Conservation (phyloP, 306 rosid genomes). For the Phaseolus lunatus region DNA sequence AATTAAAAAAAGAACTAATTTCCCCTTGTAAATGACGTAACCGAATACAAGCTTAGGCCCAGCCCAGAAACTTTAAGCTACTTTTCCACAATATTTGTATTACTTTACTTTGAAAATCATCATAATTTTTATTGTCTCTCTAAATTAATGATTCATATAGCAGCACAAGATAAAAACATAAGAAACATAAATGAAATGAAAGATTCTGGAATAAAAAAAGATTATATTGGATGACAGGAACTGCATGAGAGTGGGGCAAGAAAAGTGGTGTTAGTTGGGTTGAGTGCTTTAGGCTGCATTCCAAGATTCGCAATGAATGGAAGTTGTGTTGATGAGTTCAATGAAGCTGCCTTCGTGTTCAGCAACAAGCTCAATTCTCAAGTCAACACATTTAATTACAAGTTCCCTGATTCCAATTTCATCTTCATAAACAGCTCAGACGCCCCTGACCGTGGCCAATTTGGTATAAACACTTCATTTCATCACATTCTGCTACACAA, state of each 20-base stretch:
- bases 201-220: too few species aligned
- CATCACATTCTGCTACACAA: too few species aligned
- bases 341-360: constrained; percentile 43
- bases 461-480: constrained; percentile 26
- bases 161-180: too few species aligned
- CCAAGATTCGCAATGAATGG: constrained; percentile 51
- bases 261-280: constrained; percentile 48
- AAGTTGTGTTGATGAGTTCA: constrained; percentile 39
- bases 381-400: constrained; percentile 34
- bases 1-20: too few species aligned
- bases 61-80: too few species aligned
- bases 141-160: too few species aligned
- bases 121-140: background rate
- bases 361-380: constrained; percentile 40
- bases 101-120: too few species aligned
- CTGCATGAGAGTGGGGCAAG: constrained; percentile 56
- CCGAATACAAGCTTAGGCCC: too few species aligned
- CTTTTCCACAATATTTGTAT: too few species aligned
- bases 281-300: constrained; percentile 56
- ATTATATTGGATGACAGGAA: constrained; percentile 20
- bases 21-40: too few species aligned
- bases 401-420: constrained; percentile 41
- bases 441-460: rapidly evolving
- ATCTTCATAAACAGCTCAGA: constrained; percentile 1
- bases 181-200: background rate